A percentile compares a stretch with the other conserved stretches of the same genome.
phyloP scores from a whole-genome alignment of 495 filamentous ascomycete species.

The Lasiosphaeris hirsuta region DNA sequence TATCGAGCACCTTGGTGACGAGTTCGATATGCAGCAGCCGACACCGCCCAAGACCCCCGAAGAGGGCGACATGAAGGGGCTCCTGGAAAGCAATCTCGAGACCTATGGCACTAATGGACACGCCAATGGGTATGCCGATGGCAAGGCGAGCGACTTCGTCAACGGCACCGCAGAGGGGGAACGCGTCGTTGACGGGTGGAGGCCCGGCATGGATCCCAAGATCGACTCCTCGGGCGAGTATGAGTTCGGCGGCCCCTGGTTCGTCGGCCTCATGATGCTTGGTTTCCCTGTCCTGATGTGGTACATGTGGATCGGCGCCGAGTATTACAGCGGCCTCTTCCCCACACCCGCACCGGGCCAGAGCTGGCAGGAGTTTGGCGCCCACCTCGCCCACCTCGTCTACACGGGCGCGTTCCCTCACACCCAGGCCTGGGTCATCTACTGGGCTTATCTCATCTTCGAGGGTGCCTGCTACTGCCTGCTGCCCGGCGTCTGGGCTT shows the following conservation, averaged over 20 bases:
- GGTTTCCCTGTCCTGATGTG: constrained; percentile 92
- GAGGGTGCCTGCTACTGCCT: constrained; percentile 77
- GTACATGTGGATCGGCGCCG: constrained; percentile 98
- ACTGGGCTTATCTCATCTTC: constrained; percentile 87
- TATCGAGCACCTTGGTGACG: constrained; percentile 41
- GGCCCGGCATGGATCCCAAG: constrained; percentile 66
- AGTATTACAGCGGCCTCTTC: constrained; percentile 81
- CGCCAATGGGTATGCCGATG: constrained; percentile 26
- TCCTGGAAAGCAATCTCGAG: background rate
- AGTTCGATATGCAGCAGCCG: constrained; percentile 16
- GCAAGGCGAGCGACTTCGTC: constrained; percentile 23
- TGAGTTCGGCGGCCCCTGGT: constrained; percentile 84
- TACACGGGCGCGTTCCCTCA: constrained; percentile 80
- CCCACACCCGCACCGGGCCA: constrained; percentile 66
- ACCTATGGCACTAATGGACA: constrained; percentile 11
- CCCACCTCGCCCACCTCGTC: constrained; percentile 63
- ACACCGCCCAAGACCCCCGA: constrained; percentile 26
- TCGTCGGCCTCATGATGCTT: constrained; percentile 80
- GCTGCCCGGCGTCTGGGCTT: constrained; percentile 77
- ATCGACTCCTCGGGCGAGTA: constrained; percentile 76
- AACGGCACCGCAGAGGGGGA: constrained; percentile 31
- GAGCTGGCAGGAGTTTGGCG: constrained; percentile 61
- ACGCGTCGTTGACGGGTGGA: constrained; percentile 62
- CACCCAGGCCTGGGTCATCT: constrained; percentile 79
- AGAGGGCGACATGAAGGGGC: constrained; percentile 30